Conservation (phyloP, 2,329 filamentous ascomycete species). For the Fusarium nematophilum region DNA sequence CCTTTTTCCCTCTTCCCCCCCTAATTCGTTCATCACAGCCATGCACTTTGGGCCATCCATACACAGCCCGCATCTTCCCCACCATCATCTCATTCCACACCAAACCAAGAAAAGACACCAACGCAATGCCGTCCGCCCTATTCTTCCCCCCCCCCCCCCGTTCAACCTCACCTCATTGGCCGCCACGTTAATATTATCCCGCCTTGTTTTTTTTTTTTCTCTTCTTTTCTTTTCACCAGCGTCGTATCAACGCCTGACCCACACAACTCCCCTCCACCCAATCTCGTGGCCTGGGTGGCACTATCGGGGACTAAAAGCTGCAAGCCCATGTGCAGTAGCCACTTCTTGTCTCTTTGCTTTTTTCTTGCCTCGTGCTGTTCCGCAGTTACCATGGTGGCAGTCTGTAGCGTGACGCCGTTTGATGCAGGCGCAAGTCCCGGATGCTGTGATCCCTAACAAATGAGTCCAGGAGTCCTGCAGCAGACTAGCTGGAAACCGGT, state of each 20-base stretch:
- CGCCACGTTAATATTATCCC: conserved; percentile 25
- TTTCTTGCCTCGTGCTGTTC: neutral
- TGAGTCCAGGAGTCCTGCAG: conserved; percentile 6
- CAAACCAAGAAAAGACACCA: conserved; percentile 12
- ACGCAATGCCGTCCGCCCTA: conserved; percentile 45
- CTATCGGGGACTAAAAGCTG: conserved; percentile 14
- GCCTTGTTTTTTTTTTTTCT: conserved; percentile 35
- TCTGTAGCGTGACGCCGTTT: conserved; percentile 14
- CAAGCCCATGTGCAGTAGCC: conserved; percentile 4
- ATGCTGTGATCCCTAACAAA: neutral
- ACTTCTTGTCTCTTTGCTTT: conserved; percentile 9
- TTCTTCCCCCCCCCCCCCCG: conserved; percentile 10
- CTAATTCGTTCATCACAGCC: conserved; percentile 20
- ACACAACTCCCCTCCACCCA: conserved; percentile 17
- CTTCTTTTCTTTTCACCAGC: conserved; percentile 14
- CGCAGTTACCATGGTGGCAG: conserved; percentile 5
- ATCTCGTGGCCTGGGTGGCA: conserved; percentile 18
- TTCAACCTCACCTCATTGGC: conserved; percentile 28
- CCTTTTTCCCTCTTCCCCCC: conserved; percentile 12
- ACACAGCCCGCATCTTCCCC: neutral
- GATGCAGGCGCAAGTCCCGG: neutral
- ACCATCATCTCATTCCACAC: conserved; percentile 27
- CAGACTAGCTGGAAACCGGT: neutral
- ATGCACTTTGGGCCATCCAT: no score
- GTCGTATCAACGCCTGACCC: conserved; percentile 28